Evolutionary conservation across 106 monocot genomes (phyloP).

Genomic region (Platanthera guangdongensis): DNA sequence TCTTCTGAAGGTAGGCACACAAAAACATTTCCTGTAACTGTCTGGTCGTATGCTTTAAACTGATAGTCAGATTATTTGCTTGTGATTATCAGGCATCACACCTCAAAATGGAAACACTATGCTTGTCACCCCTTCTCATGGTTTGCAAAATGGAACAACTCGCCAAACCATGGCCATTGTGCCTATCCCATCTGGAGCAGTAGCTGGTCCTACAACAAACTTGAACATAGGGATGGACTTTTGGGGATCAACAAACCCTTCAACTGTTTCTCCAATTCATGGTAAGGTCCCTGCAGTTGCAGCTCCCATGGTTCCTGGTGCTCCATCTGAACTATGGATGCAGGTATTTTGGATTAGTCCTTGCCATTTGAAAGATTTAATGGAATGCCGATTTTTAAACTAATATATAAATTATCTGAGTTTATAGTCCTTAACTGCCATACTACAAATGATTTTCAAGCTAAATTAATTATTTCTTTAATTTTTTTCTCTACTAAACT

Average conservation of each 20-base stretch:
- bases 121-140: slow-evolving; percentile 24
- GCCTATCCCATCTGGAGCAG: slow-evolving; percentile 23
- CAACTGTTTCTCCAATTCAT: slow-evolving; percentile 27
- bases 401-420: neutral
- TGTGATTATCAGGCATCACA: slow-evolving; percentile 20
- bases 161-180: slow-evolving; percentile 41
- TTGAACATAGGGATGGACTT: slow-evolving; percentile 85
- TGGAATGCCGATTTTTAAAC: neutral
- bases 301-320: slow-evolving; percentile 30
- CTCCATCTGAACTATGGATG: slow-evolving; percentile 29
- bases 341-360: slow-evolving; percentile 13
- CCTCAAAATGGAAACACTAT: slow-evolving; percentile 36
- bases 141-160: slow-evolving; percentile 48
- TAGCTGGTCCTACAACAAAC: slow-evolving; percentile 56
- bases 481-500: too few relatives aligned
- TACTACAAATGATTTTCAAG: neutral
- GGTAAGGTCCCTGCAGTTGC: slow-evolving; percentile 27
- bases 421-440: neutral
- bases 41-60: neutral
- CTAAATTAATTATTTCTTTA: neutral
- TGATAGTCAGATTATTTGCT: slow-evolving; percentile 3
- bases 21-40: neutral
- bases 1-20: slow-evolving; percentile 44
- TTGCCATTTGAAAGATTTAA: neutral
- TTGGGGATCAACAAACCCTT: slow-evolving; percentile 43